Conservation (phyloP, 2,329 filamentous ascomycete species). For the Apiospora kogelbergensis region DNA sequence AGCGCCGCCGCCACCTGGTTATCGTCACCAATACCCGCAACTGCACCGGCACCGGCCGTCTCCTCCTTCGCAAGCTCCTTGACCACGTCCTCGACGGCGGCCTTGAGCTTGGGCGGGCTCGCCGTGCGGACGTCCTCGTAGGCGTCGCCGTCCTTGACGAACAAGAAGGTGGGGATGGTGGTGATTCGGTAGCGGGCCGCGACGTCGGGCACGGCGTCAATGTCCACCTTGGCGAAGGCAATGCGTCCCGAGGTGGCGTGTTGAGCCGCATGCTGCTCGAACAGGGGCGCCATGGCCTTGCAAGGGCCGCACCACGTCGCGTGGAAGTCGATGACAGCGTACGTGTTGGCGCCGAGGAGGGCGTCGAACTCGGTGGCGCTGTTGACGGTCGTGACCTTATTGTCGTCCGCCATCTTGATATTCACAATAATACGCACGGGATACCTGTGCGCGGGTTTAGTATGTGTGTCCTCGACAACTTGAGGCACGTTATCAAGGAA, state of each 20-base stretch:
- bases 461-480: neutral
- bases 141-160: slow-evolving; percentile 65
- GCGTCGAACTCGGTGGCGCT: slow-evolving; percentile 57
- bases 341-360: slow-evolving; percentile 59
- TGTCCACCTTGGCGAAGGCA: slow-evolving; percentile 71
- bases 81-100: slow-evolving; percentile 40
- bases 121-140: slow-evolving; percentile 66
- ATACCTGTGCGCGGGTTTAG: neutral
- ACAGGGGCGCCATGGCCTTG: slow-evolving; percentile 67
- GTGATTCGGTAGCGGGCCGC: slow-evolving; percentile 65
- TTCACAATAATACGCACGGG: neutral
- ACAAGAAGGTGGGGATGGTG: slow-evolving; percentile 71
- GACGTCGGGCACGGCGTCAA: slow-evolving; percentile 65
- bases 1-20: slow-evolving; percentile 12
- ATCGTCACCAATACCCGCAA: neutral
- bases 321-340: slow-evolving; percentile 44
- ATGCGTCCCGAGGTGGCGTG: slow-evolving; percentile 48
- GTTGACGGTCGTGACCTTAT: slow-evolving; percentile 11
- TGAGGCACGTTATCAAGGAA: neutral
- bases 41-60: neutral
- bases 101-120: slow-evolving; percentile 59
- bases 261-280: slow-evolving; percentile 53
- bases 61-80: slow-evolving; percentile 40
- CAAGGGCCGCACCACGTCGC: slow-evolving; percentile 75
- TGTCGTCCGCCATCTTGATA: neutral